These are phyloP conservation scores for Sugiyamaella paludigena DNA, from an alignment of 1,139 yeast genomes.

Conservation along the genomic window DNA sequence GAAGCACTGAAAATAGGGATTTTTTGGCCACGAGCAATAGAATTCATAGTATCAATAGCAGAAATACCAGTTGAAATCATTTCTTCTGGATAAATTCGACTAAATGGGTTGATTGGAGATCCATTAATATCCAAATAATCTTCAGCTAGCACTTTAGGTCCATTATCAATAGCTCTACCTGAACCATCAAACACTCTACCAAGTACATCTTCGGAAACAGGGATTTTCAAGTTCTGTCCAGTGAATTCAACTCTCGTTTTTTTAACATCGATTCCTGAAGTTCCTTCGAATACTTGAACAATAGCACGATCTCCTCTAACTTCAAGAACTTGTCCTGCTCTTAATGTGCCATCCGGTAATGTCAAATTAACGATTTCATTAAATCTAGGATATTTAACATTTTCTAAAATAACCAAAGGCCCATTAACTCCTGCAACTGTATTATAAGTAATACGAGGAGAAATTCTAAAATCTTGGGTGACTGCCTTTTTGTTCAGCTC, in stretches of 20 bases:
- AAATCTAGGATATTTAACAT: conserved; percentile 93
- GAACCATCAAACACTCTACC: conserved; percentile 99
- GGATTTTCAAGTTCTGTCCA: conserved; percentile 86
- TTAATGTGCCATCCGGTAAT: conserved; percentile 86
- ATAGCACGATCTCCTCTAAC: conserved; percentile 96
- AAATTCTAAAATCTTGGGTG: conserved; percentile 82
- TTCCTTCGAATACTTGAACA: conserved; percentile 98
- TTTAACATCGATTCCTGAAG: conserved; percentile 96
- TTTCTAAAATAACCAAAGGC: conserved; percentile 92
- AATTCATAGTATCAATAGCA: conserved; percentile 98
- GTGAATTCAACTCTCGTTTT: conserved; percentile 97
- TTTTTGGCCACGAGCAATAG: conserved; percentile 99
- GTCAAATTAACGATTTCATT: conserved; percentile 96
- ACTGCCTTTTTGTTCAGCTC: conserved; percentile 91
- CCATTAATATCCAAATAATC: conserved; percentile 98
- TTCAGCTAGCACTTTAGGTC: conserved; percentile 97
- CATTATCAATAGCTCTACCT: conserved; percentile 97
- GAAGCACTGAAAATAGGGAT: conserved; percentile 98
- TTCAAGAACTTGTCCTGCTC: conserved; percentile 98
- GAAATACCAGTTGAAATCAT: conserved; percentile 99
- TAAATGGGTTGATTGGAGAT: conserved; percentile 95
- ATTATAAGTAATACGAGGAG: conserved; percentile 88
- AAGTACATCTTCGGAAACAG: conserved; percentile 94
- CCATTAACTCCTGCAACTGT: conserved; percentile 98
- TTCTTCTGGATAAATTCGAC: conserved; percentile 98